Evolutionary conservation across 345 rosid genomes (phyloP), one percentile per base, ranked within the genome.

Genomic region (Eucalyptus sp.): DNA sequence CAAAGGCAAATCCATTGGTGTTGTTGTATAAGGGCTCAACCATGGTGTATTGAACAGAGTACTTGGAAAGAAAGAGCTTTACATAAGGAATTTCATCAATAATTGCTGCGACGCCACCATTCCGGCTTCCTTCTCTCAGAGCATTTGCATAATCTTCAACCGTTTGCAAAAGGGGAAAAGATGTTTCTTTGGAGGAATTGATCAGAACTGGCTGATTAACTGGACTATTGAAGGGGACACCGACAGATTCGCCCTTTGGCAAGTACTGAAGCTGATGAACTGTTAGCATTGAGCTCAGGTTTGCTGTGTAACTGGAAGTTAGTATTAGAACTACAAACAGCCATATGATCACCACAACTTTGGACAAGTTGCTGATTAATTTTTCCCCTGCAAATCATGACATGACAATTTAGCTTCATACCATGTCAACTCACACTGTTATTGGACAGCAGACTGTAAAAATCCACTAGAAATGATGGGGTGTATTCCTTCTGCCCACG

Each of bases 271-370:
- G 76, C 50, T 89, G 91, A 68, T 88, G 91, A 1, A 95, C 91
- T 8, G 96, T 95, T 87, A 94, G 58, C 87, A 93, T 86, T 22
- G 95, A 92, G 44, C 95, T 88, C 25, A 95, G 89, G 48, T 92
- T 94, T 60, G 96, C 95, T 6, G 93, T 93, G 83, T 95, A 95
- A 86, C 95, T 94, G 60, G 93, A 88, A 6, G 94, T 89, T 48
- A 94, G 50, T 83, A 94, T 93, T 13, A 95, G 92, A 24, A 94
- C 95, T 48, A 91, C 92, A 88, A 93, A 93, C 44, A 91, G 58
- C 58, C 58, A 52, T 52, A 52, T 0, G 10, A 52, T 0, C 58
- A 52, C 58, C 58, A 52, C 58, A 52, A 52, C 58, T 20, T 52
- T 52, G 58, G 58, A 52, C 25, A 0, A 52, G 87, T 92, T 94